Evolutionary conservation across 768 basidiomycete genomes (phyloP).

Genomic region (Lactarius sp.): DNA sequence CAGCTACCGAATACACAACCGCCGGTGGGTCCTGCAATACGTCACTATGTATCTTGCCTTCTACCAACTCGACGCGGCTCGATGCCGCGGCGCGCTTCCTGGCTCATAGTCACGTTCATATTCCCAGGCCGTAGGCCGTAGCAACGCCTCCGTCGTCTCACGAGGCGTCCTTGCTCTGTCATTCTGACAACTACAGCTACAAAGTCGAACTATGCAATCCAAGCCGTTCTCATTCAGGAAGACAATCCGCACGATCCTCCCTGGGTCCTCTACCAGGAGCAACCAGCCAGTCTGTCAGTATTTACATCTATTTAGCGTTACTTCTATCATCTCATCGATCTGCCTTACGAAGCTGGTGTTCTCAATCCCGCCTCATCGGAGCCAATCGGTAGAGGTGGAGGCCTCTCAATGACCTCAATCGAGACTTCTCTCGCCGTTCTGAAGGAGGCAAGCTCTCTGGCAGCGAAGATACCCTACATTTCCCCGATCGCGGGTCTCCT

Average conservation of each 20-base stretch:
- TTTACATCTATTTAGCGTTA: background rate
- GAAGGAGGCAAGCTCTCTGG: background rate
- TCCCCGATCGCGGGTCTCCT: too few relatives aligned
- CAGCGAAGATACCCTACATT: background rate
- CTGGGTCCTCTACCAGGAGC: background rate
- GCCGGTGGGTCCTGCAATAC: conserved; percentile 21
- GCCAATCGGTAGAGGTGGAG: background rate
- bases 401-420: background rate
- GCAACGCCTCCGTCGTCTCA: too few relatives aligned
- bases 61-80: conserved; percentile 30
- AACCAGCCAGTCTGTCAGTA: background rate
- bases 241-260: background rate
- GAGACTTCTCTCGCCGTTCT: background rate
- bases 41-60: conserved; percentile 31
- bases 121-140: too few relatives aligned
- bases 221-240: background rate
- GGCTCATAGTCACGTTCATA: too few relatives aligned
- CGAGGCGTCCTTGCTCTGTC: too few relatives aligned
- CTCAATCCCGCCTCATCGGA: background rate
- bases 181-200: too few relatives aligned
- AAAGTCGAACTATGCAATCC: too few relatives aligned
- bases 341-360: background rate
- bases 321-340: background rate
- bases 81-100: conserved; percentile 13
- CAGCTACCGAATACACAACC: conserved; percentile 25